These are phyloP conservation scores for Neurospora sp. DNA, from an alignment of 495 filamentous ascomycete species.

Conservation along the genomic window DNA sequence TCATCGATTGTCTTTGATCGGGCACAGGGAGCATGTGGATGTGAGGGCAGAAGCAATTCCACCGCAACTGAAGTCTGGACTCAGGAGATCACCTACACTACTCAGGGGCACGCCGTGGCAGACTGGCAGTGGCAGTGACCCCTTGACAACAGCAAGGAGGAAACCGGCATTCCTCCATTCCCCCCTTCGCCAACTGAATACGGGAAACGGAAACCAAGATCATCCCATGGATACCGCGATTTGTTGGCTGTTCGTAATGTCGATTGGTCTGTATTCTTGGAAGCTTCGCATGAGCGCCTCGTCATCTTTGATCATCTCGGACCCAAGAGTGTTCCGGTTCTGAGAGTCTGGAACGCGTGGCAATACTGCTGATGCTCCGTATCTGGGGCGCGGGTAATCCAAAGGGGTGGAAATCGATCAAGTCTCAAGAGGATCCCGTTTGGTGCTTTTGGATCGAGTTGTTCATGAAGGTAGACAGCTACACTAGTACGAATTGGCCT, in stretches of 20 bases:
- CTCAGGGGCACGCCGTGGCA: not conserved
- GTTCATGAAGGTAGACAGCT: not conserved
- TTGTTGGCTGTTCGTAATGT: not conserved
- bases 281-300: not conserved
- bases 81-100: not conserved
- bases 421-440: not conserved
- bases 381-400: not conserved
- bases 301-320: not conserved
- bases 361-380: not conserved
- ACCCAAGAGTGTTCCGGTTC: not conserved
- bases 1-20: not conserved
- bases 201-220: not conserved
- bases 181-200: not conserved
- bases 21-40: not conserved
- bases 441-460: not conserved
- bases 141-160: not conserved
- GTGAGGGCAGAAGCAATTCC: not conserved
- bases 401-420: not conserved
- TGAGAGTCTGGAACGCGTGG: not conserved
- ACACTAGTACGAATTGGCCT: not conserved
- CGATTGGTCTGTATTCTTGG: not conserved
- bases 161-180: not conserved
- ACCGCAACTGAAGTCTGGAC: not conserved
- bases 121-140: not conserved
- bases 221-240: not conserved